These are phyloP conservation scores for Nitzschia inconspicua DNA, from an alignment of 108 stramenopile genomes.

Conservation along the genomic window DNA sequence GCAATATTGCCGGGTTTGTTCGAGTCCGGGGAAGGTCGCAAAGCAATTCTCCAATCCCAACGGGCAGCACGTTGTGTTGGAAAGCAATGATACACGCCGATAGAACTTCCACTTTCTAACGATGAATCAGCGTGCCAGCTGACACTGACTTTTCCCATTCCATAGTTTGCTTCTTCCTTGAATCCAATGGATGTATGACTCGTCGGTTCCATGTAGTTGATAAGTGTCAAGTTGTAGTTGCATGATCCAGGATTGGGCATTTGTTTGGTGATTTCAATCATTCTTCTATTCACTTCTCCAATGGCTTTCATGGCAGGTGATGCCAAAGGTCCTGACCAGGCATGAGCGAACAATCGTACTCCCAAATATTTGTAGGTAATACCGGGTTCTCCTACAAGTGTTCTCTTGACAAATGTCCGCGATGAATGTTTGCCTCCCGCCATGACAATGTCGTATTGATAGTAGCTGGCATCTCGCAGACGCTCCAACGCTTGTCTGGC, in stretches of 20 bases:
- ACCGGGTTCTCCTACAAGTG: slow-evolving; percentile 79
- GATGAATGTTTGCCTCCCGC: slow-evolving; percentile 76
- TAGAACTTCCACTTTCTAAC: slow-evolving; percentile 63
- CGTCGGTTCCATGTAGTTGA: slow-evolving; percentile 78
- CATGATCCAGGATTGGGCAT: slow-evolving; percentile 13
- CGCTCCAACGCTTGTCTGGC: slow-evolving; percentile 42
- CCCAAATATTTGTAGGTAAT: slow-evolving; percentile 94
- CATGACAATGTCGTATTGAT: slow-evolving; percentile 74
- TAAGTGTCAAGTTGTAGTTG: slow-evolving; percentile 70
- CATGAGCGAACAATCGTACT: slow-evolving; percentile 86
- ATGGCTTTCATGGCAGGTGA: slow-evolving; percentile 28
- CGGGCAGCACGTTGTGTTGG: slow-evolving; percentile 19
- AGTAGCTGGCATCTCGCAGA: slow-evolving; percentile 40
- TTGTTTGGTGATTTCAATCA: slow-evolving; percentile 31
- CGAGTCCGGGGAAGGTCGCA: slow-evolving; percentile 45
- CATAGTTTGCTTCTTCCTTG: slow-evolving; percentile 50
- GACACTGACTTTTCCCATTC: slow-evolving; percentile 62
- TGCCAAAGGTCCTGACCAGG: slow-evolving; percentile 56
- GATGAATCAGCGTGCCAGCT: slow-evolving; percentile 92
- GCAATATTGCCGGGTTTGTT: slow-evolving; percentile 12
- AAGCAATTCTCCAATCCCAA: slow-evolving; percentile 69
- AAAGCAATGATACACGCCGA: slow-evolving; percentile 76
- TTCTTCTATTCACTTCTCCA: slow-evolving; percentile 40
- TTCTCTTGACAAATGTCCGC: slow-evolving; percentile 74
- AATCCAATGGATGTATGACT: slow-evolving; percentile 40